These are phyloP conservation scores for Paramecium biaurelia DNA, from an alignment of 73 alveolate genomes.

Conservation along the genomic window DNA sequence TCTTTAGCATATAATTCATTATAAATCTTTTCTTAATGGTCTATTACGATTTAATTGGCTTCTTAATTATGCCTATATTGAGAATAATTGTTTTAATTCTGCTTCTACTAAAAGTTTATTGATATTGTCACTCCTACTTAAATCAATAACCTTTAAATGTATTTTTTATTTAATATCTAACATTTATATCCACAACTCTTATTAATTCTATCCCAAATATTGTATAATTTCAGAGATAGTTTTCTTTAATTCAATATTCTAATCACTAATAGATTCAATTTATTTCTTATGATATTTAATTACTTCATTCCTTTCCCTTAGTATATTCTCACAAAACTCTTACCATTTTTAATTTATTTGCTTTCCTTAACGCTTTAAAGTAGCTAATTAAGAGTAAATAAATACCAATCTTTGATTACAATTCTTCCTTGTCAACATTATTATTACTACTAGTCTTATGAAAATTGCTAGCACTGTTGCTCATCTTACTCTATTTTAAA, in stretches of 20 bases:
- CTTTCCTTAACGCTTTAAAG: conserved; percentile 12
- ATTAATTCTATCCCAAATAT: neutral
- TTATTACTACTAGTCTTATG: neutral
- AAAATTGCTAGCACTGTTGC: conserved; percentile 14
- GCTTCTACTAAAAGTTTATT: neutral
- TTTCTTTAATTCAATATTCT: neutral
- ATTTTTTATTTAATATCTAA: conserved; percentile 12
- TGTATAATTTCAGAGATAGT: neutral
- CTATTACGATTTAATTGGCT: neutral
- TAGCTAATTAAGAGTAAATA: neutral
- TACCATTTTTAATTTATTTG: conserved; percentile 26
- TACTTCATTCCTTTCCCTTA: conserved; percentile 31
- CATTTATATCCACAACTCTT: neutral
- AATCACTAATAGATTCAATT: neutral
- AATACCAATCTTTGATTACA: neutral
- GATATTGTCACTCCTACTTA: neutral
- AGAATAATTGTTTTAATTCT: neutral
- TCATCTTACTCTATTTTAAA: conserved; percentile 13
- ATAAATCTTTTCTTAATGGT: neutral
- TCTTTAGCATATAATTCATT: neutral
- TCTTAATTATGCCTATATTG: neutral
- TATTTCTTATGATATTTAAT: neutral
- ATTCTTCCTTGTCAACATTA: neutral
- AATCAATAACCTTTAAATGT: neutral
- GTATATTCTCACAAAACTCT: conserved; percentile 17